Base-by-base conservation (phyloP, 352 stramenopile species). In the Hyaloperonospora arabidopsidis region DNA sequence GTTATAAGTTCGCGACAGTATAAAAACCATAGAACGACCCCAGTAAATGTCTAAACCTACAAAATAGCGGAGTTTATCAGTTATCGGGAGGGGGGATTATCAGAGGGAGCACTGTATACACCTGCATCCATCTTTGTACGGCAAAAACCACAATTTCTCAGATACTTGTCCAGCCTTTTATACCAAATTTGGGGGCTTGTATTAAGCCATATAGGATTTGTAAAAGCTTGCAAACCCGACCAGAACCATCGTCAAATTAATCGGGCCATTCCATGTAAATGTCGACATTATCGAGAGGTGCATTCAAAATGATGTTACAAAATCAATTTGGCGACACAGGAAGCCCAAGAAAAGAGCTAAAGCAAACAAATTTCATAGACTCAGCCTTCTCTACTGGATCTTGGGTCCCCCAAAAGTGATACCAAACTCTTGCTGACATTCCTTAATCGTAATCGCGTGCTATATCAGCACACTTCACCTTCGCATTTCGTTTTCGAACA, bases 211-310 rank as follows among this genome's bases (percentile, higher is more conserved):
- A 54, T 1, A 48, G 18, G 29, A 36, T 54, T 12, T 41, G 49
- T 13, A 40, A 17, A 19, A 54, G 13, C 22, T 47, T 54, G 6
- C 49, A 41, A 21, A 40, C 49, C 21, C 49, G 36, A 18, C 49
- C 49, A 11, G 38, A 40, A 0, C 35, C 38, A 46, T 54, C 49
- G 10, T 54, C 10, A 14, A 54, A 54, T 14, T 48, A 48, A 2
- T 59, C 34, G 0, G 41, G 15, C 14, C 52, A 43, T 12, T 52
- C 43, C 52, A 59, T 59, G 15, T 52, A 52, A 34, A 57, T 57
- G 5, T 59, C 44, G 11, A 39, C 49, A 8, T 48, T 43, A 13
- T 39, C 43, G 12, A 52, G 11, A 12, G 34, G 32, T 52, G 25
- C 52, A 50, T 58, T 58, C 19, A 52, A 4, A 54, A 40, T 12